Base-by-base conservation (phyloP, 805 yeast genomes). In the Pichia exigua region DNA sequence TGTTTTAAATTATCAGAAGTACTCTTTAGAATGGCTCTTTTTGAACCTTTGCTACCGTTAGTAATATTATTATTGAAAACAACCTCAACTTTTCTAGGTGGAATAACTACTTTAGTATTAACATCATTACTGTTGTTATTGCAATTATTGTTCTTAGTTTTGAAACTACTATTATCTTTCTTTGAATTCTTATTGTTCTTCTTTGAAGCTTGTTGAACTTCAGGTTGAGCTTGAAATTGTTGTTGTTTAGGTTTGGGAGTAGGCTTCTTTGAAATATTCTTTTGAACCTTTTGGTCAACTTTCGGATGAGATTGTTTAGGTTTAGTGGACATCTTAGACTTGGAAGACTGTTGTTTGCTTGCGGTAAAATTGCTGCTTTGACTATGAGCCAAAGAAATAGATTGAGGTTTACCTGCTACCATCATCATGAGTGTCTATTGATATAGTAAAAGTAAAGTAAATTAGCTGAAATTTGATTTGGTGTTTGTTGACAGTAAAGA, bases 111-210 rank as follows among this genome's bases (percentile, higher is more conserved):
- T 50, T 30, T 61, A 15, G 40, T 21, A 5, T 11, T 63, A 52
- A 63, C 65, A 42, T 87, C 39, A 79, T 76, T 57, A 75, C 75
- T 49, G 78, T 66, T 27, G 77, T 64, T 28, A 18, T 32, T 11
- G n/a, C 21, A 26, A 15, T 40, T 24, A 18, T 15, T 18, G 11
- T 48, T 20, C 13, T 28, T 27, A 20, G 30, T 42, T 0, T 24
- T 13, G 10, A 5, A 24, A 4, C 10, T 26, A n/a, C 26, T 26
- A 17, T n/a, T 28, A 12, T 28, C 38, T 28, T 40, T 22, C 18
- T 17, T 26, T 46, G 6, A 26, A 39, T n/a, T 47, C n/a, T 45
- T 26, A 27, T 18, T 22, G n/a, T 20, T 21, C 42, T 27, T 43
- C 7, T 43, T 43, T 11, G 47, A 24, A 9, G 22, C 30, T 11